Base-by-base conservation (phyloP, 805 yeast species). In the Zygotorulaspora florentina region DNA sequence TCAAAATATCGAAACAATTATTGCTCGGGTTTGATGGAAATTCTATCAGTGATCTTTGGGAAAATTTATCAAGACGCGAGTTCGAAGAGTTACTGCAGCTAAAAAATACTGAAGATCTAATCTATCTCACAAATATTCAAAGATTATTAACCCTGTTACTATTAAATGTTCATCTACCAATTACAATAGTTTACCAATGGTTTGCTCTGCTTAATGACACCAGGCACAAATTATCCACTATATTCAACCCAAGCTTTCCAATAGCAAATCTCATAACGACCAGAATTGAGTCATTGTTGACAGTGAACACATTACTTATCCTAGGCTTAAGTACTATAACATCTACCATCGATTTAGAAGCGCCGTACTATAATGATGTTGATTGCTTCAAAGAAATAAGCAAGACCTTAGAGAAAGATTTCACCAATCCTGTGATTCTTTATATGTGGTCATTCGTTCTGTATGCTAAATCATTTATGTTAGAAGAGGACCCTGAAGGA, bases 401-500 rank as follows among this genome's bases (percentile, higher is more conserved):
- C 44, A 59, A 64, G 0, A 54, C 66, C 3, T 59, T 81, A 13
- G 44, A 66, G 4, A 57, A 64, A 8, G 56, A 73, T 1, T 61
- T 68, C 10, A 47, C 64, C 2, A 76, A 77, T 49, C 66, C 85
- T 2, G 60, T 83, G 9, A 66, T 81, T 0, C 60, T 79, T 36
- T 84, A 83, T 57, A 74, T 79, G 17, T 85, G 91, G 91, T 76
- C 86, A 26, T 75, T 83, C 11, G 61, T 81, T 9, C 58, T 81
- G 9, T 77, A 78, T 52, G 67, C 82, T 17, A 79, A 81, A 48
- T 69, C 70, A 7, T 66, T 72, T 16, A 56, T 75, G 2, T 55
- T 76, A n/a, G 72, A 71, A 36, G 75, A 73, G 34, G 57, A 57
- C 15, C 66, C 71, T 25, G 58, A 59, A 2, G 50, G 49, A 8